Evolutionary conservation across 2,329 filamentous ascomycete genomes (phyloP), one percentile per base, ranked within the genome.

Genomic region (Alternaria incomplexa): DNA sequence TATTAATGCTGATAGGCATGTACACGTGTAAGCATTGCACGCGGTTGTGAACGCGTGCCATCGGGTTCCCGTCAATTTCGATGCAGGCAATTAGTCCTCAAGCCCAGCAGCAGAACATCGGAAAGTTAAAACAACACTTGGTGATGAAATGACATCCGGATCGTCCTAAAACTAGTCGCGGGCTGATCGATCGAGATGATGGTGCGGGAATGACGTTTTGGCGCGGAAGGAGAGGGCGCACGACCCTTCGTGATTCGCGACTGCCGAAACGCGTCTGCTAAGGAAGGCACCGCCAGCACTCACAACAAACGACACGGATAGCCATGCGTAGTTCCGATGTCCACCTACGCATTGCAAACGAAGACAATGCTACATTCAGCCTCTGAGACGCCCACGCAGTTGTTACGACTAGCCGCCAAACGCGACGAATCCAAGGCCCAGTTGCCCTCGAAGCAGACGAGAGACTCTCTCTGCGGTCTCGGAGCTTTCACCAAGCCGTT

Each of bases 371-470:
- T 73, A 23, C 65, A 72, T 30, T 61, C 66, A 13, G 47, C 47
- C 22, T 70, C 73, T 65, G 69, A 67, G 8, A 57, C 54, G 17
- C 63, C 71, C 15, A 50, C 66, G 50, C 65, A 73, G 25, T 65
- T 73, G 36, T 65, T 74, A 20, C 68, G 67, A 64, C 63, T 72
- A 6, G 66, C 72, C 55, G 57, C 67, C 57, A 73, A 71, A 63
- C 72, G 67, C 67, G 69, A 74, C 47, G 69, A 72, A 54, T 44
- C 69, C 32, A 77, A 69, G 57, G 26, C 67, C 20, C 70, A 68
- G 36, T 61, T 76, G 26, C 71, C 76, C 9, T 73, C 70, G 13
- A 78, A 78, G 65, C 69, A 70, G n/a, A 77, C 71, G 62, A 69
- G 74, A 68, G 74, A 78, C 44, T 68, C 65, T 43, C 65, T 74